Evolutionary conservation across 148 eudicot species (phyloP).

Genomic region (Diospyros kaki): DNA sequence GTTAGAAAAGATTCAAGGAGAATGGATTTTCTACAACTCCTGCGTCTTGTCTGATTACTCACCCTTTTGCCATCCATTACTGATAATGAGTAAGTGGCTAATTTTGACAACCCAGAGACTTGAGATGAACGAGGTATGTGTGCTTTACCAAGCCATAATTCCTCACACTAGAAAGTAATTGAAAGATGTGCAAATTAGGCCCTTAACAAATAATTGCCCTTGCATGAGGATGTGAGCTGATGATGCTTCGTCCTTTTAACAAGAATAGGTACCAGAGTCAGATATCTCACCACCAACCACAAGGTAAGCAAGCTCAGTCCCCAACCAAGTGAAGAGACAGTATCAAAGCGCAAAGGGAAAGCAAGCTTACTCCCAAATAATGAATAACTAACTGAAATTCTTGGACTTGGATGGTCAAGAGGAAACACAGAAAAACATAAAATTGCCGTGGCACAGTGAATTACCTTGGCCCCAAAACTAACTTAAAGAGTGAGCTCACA

Average conservation of each 20-base stretch:
- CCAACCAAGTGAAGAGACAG: no score
- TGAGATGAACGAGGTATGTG: conserved; percentile 69
- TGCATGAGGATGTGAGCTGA: neutral
- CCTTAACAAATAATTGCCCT: neutral
- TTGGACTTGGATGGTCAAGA: neutral
- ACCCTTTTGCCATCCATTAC: conserved; percentile 68
- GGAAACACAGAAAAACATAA: neutral
- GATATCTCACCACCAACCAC: neutral
- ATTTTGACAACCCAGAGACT: conserved; percentile 55
- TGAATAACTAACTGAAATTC: neutral
- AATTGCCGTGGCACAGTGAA: neutral
- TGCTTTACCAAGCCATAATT: conserved; percentile 77
- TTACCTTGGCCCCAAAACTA: neutral
- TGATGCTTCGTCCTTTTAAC: neutral
- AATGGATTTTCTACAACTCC: neutral
- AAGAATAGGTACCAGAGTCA: neutral
- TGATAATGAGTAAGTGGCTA: conserved; percentile 54
- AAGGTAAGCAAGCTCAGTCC: neutral
- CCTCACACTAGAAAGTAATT: conserved; percentile 50
- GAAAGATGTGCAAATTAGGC: neutral
- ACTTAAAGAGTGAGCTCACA: neutral
- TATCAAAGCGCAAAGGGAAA: neutral
- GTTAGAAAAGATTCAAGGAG: neutral
- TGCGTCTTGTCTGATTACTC: conserved; percentile 11
- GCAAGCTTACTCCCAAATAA: neutral